These are phyloP conservation scores for Pyrenochaeta sp. DNA, from an alignment of 2,329 filamentous ascomycete genomes.

Conservation along the genomic window DNA sequence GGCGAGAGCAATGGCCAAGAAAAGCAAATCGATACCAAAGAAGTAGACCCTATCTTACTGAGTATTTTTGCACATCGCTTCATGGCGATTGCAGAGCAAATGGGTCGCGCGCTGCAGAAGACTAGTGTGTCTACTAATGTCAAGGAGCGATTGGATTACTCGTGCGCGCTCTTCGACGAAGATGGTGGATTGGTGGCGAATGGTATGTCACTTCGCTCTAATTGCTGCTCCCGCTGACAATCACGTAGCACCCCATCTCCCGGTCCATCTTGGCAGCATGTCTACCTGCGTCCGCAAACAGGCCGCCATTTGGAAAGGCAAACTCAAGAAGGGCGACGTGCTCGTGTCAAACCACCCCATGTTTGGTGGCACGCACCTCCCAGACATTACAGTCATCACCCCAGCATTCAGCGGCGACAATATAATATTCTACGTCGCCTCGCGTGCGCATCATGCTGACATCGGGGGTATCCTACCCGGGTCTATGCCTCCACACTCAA, in stretches of 20 bases:
- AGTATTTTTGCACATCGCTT: conserved; percentile 84
- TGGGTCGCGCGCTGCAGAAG: conserved; percentile 81
- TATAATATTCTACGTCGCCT: conserved; percentile 84
- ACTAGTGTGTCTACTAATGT: conserved; percentile 83
- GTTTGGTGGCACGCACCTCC: conserved; percentile 83
- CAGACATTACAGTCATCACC: conserved; percentile 83
- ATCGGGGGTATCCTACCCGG: conserved; percentile 85
- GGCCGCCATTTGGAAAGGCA: conserved; percentile 81
- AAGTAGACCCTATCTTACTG: conserved; percentile 78
- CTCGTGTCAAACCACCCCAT: conserved; percentile 86
- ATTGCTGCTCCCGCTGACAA: conserved; percentile 11
- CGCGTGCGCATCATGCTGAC: conserved; percentile 82
- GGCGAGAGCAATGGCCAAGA: conserved; percentile 64
- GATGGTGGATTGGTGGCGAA: conserved; percentile 81
- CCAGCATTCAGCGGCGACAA: conserved; percentile 78
- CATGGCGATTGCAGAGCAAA: conserved; percentile 87
- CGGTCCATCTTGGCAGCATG: conserved; percentile 84
- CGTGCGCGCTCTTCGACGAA: conserved; percentile 81
- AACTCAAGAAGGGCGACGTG: conserved; percentile 80
- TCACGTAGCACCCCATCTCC: conserved; percentile 73
- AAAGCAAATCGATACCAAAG: conserved; percentile 59
- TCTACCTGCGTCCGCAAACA: conserved; percentile 83
- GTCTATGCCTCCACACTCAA: conserved; percentile 81
- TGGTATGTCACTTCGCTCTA: conserved; percentile 44
- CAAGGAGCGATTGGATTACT: conserved; percentile 84